phyloP scores from a whole-genome alignment of 1,284 basidiomycete species.

The Cryptococcus depauperatus region DNA sequence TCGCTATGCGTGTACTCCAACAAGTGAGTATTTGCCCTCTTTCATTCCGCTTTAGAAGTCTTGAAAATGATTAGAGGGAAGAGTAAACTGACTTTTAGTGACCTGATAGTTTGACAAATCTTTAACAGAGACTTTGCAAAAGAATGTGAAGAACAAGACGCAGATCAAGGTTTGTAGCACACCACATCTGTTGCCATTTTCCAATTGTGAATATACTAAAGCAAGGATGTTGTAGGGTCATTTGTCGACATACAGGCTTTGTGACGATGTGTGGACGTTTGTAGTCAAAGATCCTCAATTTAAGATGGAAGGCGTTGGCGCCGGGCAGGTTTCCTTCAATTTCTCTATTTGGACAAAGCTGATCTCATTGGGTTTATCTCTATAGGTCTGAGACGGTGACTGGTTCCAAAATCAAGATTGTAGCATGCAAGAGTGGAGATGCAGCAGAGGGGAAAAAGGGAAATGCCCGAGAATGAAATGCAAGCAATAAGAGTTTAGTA shows the following conservation, averaged over 20 bases:
- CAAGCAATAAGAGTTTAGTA: no score
- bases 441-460: conserved; percentile 50
- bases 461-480: conserved; percentile 1
- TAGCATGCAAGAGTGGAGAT: conserved; percentile 89
- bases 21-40: conserved; percentile 56
- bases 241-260: conserved; percentile 82
- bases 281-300: conserved; percentile 84
- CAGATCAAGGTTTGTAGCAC: conserved; percentile 62
- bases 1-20: conserved; percentile 93
- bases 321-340: conserved; percentile 20
- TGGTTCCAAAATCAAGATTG: conserved; percentile 80
- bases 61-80: not conserved
- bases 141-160: conserved; percentile 86
- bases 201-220: no score
- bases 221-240: conserved; percentile 56
- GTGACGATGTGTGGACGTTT: conserved; percentile 97
- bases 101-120: conserved; percentile 81
- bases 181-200: not conserved
- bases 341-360: not conserved
- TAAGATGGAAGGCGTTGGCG: conserved; percentile 78
- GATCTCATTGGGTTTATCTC: not conserved
- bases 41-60: not conserved
- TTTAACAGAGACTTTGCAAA: conserved; percentile 78
- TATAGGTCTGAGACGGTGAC: conserved; percentile 47
- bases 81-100: conserved; percentile 4